Evolutionary conservation across 306 rosid genomes (phyloP).

Genomic region (Quercus wislizeni): DNA sequence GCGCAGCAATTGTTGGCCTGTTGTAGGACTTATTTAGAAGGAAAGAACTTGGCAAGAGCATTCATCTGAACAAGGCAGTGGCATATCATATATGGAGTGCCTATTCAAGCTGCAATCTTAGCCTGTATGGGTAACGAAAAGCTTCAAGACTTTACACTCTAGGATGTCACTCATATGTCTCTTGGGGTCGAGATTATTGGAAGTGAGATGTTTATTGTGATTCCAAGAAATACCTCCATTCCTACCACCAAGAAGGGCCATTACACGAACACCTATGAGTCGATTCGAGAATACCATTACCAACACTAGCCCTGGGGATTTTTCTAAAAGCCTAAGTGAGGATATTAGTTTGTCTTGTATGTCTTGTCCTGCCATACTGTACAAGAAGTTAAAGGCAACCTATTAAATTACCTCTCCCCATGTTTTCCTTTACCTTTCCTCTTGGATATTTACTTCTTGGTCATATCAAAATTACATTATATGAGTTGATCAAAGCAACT

Average conservation of each 20-base stretch:
- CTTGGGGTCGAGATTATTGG: neutral
- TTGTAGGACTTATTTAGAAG: slow-evolving; percentile 11
- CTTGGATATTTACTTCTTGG: no score
- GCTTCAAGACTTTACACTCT: neutral
- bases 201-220: slow-evolving; percentile 5
- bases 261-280: no score
- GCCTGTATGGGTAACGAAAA: slow-evolving; percentile 15
- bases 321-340: no score
- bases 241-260: slow-evolving; percentile 14
- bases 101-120: neutral
- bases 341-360: no score
- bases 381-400: no score
- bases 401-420: no score
- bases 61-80: slow-evolving; percentile 20
- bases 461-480: no score
- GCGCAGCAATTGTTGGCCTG: neutral
- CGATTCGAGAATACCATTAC: no score
- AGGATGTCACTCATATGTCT: slow-evolving; percentile 22
- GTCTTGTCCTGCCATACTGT: no score
- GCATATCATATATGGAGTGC: slow-evolving; percentile 6
- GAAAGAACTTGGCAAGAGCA: slow-evolving; percentile 22
- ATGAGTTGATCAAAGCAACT: no score
- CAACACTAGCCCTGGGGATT: no score
- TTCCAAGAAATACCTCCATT: slow-evolving; percentile 13
- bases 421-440: no score